A percentile compares a stretch with the other conserved stretches of the same genome.
These are phyloP conservation scores for Ceratobasidium sp. DNA, from an alignment of 1,284 basidiomycete genomes.

Conservation along the genomic window DNA sequence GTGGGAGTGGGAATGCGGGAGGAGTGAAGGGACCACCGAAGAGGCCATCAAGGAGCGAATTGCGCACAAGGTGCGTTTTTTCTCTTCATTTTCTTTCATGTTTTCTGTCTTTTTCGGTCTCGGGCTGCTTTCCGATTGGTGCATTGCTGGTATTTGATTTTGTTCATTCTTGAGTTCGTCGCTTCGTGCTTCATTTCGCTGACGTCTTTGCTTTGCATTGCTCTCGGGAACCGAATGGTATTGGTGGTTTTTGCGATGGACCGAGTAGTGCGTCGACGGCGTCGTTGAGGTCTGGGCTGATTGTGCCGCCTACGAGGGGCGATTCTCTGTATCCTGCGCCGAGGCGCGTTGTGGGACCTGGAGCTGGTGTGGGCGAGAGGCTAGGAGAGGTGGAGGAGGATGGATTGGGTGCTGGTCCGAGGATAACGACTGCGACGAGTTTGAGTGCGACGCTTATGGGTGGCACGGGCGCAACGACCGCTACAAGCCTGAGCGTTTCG, in stretches of 20 bases:
- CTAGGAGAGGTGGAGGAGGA: not conserved
- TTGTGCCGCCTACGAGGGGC: not conserved
- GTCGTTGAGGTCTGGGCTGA: not conserved
- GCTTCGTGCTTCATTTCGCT: not conserved
- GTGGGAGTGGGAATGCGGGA: constrained; percentile 6
- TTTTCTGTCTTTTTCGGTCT: not conserved
- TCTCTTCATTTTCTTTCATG: not conserved
- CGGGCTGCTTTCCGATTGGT: too few species aligned
- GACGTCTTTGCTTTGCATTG: not conserved
- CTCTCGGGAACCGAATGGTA: too few species aligned
- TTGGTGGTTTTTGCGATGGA: not conserved
- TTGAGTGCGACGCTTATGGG: too few species aligned
- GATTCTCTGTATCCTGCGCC: constrained; percentile 22
- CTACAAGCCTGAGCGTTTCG: too few species aligned
- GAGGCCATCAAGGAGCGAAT: constrained; percentile 27
- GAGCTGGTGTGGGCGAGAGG: not conserved
- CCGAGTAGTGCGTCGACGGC: constrained; percentile 2
- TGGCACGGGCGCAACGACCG: too few species aligned
- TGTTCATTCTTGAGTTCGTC: not conserved
- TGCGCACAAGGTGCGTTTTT: constrained; percentile 17
- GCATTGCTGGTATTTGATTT: not conserved
- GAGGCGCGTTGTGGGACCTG: too few species aligned
- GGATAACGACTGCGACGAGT: not conserved
- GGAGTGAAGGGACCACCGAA: constrained; percentile 23
- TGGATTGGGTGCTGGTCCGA: not conserved